These are phyloP conservation scores for Hemileccinum impolitum DNA, from an alignment of 768 basidiomycete genomes.

Conservation along the genomic window DNA sequence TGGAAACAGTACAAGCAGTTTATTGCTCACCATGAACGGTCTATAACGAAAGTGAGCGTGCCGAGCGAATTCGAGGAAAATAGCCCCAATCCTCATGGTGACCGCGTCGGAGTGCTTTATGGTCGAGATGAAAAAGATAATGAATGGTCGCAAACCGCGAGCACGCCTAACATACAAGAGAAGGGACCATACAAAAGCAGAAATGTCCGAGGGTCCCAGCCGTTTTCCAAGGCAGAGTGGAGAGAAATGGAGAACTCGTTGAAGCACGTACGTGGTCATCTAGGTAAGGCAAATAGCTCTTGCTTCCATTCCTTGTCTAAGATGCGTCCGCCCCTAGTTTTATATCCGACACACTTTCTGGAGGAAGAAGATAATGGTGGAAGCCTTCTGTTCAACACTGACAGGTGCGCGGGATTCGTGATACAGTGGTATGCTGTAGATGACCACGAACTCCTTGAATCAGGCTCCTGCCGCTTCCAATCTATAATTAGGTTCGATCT, in stretches of 20 bases:
- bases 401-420: constrained; percentile 49
- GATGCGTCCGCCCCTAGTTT: constrained; percentile 44
- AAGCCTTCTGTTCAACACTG: constrained; percentile 91
- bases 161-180: constrained; percentile 27
- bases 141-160: constrained; percentile 14
- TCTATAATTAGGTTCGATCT: constrained; percentile 54
- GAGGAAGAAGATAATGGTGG: constrained; percentile 91
- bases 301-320: not conserved
- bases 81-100: constrained; percentile 5
- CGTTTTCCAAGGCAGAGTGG: constrained; percentile 78
- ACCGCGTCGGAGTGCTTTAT: constrained; percentile 17
- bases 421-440: not conserved
- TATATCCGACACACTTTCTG: constrained; percentile 82
- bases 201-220: constrained; percentile 51
- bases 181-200: constrained; percentile 37
- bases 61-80: constrained; percentile 44
- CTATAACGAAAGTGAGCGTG: constrained; percentile 60
- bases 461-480: constrained; percentile 67
- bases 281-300: constrained; percentile 54
- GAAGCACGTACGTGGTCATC: constrained; percentile 73
- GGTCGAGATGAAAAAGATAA: constrained; percentile 20
- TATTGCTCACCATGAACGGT: constrained; percentile 66
- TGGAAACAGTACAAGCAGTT: constrained; percentile 97
- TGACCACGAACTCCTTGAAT: no score
- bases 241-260: constrained; percentile 89